Evolutionary conservation across 106 monocot species (phyloP), one percentile per base, ranked within the genome.

Genomic region (Dioscorea dumetorum): DNA sequence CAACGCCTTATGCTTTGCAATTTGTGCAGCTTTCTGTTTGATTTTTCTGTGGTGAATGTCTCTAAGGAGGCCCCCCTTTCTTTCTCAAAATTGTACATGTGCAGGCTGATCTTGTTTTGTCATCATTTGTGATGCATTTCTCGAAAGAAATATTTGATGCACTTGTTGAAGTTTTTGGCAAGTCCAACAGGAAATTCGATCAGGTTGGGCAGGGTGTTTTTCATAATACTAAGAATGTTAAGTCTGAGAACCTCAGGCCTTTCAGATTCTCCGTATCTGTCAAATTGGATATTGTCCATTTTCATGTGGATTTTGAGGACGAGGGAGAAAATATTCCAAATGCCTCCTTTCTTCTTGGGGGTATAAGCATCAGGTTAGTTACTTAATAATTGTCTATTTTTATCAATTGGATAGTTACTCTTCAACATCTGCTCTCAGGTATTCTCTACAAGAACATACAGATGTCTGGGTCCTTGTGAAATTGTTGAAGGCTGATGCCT

Each of bases 301-400:
- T 86, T 18, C 33, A 70, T 76, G 51, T 97, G 54, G 50, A 62
- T 22, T 72, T 91, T 79, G 80, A 82, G 56, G 83, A 80, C 60
- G 74, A 84, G 68, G 49, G 12, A 24, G 70, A 74, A 14, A 72
- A 58, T 64, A 68, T 58, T 81, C 24, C 82, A 54, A 15, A 67
- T 35, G 14, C 89, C 24, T 77, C 75, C 22, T 60, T 82, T 54
- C 56, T 17, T 50, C 60, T 82, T 10, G 56, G 54, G 24, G 71
- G 78, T 72, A 66, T 77, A 24, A 50, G 41, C 18, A 65, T 68
- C 33, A 66, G 84, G 91, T 91, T 48, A 71, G 81, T 78, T 52
- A 72, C 58, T 63, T 60, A 23, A 19, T 31, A 24, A 17, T 53
- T 19, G 16, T 18, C 5, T 16, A 19, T 16, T 56, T 2, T 19